Evolutionary conservation across 148 eudicot species (phyloP), one percentile per base, ranked within the genome.

Genomic region (Polygonum maritimum): DNA sequence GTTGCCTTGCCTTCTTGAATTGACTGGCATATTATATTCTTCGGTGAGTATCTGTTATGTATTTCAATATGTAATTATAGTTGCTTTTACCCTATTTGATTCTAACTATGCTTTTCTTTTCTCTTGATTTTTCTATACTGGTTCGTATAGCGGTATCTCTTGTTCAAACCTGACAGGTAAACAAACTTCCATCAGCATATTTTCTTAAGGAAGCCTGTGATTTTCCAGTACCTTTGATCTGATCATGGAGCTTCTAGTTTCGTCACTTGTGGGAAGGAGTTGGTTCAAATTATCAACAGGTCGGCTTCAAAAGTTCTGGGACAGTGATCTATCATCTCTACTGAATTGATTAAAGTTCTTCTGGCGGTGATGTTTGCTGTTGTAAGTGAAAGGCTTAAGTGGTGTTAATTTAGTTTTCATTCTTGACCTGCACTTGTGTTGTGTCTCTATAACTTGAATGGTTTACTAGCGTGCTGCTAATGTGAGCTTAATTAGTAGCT

Each of bases 131-230:
- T 87, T 4, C 9, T 48, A 15, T 90, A 95, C 97, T 95, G 97
- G 98, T 95, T 95, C 82, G 77, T 85, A 54, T 92, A 95, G 45
- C 90, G 97, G 60, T 86, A 92, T 81, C 97, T 95, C 85, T 78
- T 95, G 80, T 95, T 92, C 96, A 92, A 90, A 82, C 97, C 98
- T 48, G 90, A 95, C 78, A 84, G 98, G 98, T 95, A 85, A 76
- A 73, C n/a, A 31, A 13, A 49, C 16, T 38, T 63, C 65, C n/a
- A 47, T 7, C 19, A 33, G 40, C 6, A 58, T 6, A 22, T 6
- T 70, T 33, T 22, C 13, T 18, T 33, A 39, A 58, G 5, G 10
- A 2, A 14, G 38, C n/a, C 31, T 16, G 10, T 65, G 16, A 63
- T 63, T 31, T 31, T 31, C 36, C 5, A 14, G 31, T 26, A 16